phyloP scores from a whole-genome alignment of 306 rosid species.

The Castanospermum australe region DNA sequence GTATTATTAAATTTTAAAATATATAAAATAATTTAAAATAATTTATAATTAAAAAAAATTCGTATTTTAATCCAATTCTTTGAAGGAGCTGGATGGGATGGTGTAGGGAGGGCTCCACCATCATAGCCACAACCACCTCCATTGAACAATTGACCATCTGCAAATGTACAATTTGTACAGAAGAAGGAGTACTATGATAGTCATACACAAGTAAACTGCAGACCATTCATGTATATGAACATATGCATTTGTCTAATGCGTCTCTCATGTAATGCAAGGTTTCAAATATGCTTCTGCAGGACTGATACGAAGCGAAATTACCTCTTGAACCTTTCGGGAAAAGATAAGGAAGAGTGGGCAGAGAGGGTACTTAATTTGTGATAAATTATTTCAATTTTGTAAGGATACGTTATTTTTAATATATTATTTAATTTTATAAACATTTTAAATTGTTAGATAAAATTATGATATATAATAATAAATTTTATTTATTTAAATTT shows the following conservation, averaged over 20 bases:
- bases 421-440: too few relatives aligned
- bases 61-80: too few relatives aligned
- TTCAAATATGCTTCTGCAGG: slow-evolving; percentile 32
- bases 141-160: background rate
- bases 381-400: too few relatives aligned
- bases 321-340: background rate
- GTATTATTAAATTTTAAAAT: too few relatives aligned
- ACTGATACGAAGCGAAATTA: slow-evolving; percentile 41
- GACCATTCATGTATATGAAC: slow-evolving; percentile 15
- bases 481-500: too few relatives aligned
- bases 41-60: too few relatives aligned
- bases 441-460: too few relatives aligned
- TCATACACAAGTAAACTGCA: slow-evolving; percentile 6
- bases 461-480: too few relatives aligned
- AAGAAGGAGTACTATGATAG: background rate
- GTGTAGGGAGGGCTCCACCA: slow-evolving; percentile 19
- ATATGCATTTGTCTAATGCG: slow-evolving; percentile 36
- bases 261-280: background rate
- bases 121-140: background rate
- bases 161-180: background rate
- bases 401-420: too few relatives aligned
- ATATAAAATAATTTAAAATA: too few relatives aligned
- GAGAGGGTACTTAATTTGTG: too few relatives aligned
- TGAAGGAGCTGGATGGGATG: background rate
- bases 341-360: background rate